Evolutionary conservation across 148 eudicot species (phyloP).

Genomic region (Nepenthes mirabilis): DNA sequence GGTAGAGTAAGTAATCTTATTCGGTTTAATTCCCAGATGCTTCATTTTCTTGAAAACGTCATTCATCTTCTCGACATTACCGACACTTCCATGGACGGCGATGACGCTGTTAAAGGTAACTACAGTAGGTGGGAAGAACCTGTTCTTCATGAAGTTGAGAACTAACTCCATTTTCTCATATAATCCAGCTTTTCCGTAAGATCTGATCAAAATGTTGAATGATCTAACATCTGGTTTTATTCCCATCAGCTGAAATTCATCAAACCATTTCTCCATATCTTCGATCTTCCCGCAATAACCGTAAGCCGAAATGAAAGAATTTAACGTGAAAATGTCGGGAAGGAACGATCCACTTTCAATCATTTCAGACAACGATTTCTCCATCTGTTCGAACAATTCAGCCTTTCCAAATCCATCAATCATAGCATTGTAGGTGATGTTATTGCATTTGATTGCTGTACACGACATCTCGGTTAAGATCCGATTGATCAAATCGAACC

Average conservation of each 20-base stretch:
- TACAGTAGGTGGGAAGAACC: slow-evolving; percentile 58
- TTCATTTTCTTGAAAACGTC: slow-evolving; percentile 74
- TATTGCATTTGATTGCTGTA: slow-evolving; percentile 40
- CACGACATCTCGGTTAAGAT: slow-evolving; percentile 67
- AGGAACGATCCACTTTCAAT: slow-evolving; percentile 44
- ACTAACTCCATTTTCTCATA: slow-evolving; percentile 61
- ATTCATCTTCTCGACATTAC: slow-evolving; percentile 51
- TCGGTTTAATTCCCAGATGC: slow-evolving; percentile 86
- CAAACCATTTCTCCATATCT: slow-evolving; percentile 81
- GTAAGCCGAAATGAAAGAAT: slow-evolving; percentile 65
- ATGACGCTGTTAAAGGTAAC: slow-evolving; percentile 69
- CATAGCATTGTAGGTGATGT: slow-evolving; percentile 66
- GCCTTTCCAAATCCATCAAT: slow-evolving; percentile 94
- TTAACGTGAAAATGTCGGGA: slow-evolving; percentile 83
- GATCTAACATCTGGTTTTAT: slow-evolving; percentile 62
- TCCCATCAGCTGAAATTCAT: slow-evolving; percentile 82
- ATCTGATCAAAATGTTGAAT: slow-evolving; percentile 66
- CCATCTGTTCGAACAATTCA: slow-evolving; percentile 54
- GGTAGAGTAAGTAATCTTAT: slow-evolving; percentile 61
- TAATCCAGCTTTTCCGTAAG: slow-evolving; percentile 68
- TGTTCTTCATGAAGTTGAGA: slow-evolving; percentile 53
- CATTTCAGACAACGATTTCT: slow-evolving; percentile 47
- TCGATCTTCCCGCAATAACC: slow-evolving; percentile 50
- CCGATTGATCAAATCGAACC: slow-evolving; percentile 38
- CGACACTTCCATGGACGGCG: slow-evolving; percentile 51